These are phyloP conservation scores for Debaryomyces psychrophilus DNA, from an alignment of 1,139 yeast genomes.

Conservation along the genomic window DNA sequence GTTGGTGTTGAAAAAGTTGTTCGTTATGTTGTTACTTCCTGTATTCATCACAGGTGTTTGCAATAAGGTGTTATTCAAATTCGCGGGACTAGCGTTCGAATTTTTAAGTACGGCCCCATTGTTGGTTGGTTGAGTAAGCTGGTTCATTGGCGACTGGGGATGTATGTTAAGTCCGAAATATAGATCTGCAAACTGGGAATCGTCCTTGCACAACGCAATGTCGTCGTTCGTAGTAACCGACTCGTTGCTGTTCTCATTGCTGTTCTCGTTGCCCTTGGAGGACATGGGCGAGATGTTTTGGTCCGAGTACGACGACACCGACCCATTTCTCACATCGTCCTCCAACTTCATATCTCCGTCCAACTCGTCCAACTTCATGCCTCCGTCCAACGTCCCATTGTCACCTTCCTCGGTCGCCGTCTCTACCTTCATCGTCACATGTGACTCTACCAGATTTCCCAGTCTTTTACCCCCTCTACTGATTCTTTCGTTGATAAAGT, in stretches of 20 bases:
- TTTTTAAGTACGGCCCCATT: neutral
- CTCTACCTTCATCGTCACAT: neutral
- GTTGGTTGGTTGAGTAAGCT: neutral
- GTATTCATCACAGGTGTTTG: slow-evolving; percentile 39
- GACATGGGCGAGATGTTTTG: slow-evolving; percentile 9
- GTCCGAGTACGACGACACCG: slow-evolving; percentile 11
- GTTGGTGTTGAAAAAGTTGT: slow-evolving; percentile 35
- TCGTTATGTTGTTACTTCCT: slow-evolving; percentile 37
- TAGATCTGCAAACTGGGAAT: slow-evolving; percentile 5
- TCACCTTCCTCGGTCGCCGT: neutral
- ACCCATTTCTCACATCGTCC: neutral
- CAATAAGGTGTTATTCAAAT: slow-evolving; percentile 22
- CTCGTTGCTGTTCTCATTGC: slow-evolving; percentile 9
- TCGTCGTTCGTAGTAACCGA: slow-evolving; percentile 10
- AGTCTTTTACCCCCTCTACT: slow-evolving; percentile 51
- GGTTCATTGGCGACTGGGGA: slow-evolving; percentile 3
- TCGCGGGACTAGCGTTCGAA: slow-evolving; percentile 14
- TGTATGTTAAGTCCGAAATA: slow-evolving; percentile 9
- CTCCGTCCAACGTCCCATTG: no score
- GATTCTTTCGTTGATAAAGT: slow-evolving; percentile 57
- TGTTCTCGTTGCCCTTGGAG: slow-evolving; percentile 7
- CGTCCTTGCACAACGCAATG: slow-evolving; percentile 5
- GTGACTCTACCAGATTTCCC: slow-evolving; percentile 14
- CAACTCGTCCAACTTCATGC: neutral
- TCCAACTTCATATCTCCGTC: neutral